Evolutionary conservation across 208 protist genomes (phyloP).

Genomic region (Acanthamoeba sp.): DNA sequence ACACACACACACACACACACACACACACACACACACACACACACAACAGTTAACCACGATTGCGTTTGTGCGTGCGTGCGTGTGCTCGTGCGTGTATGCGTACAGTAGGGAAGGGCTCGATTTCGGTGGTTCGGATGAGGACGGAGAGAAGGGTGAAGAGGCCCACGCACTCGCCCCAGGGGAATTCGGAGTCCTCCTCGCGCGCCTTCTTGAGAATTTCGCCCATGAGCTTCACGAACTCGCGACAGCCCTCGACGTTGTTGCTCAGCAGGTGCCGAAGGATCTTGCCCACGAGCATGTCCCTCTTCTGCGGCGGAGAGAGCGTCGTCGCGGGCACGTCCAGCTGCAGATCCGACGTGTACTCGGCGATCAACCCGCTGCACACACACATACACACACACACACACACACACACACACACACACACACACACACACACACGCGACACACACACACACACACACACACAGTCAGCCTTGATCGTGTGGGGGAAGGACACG

Average conservation of each 20-base stretch:
- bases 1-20: no score
- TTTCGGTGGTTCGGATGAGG: conserved; percentile 37
- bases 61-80: not conserved
- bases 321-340: not conserved
- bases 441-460: not conserved
- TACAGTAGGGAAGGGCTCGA: conserved; percentile 59
- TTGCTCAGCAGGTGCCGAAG: conserved; percentile 70
- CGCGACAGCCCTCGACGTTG: conserved; percentile 56
- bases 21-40: no score
- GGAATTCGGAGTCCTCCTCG: conserved; percentile 20
- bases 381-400: not conserved
- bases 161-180: conserved; percentile 56
- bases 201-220: conserved; percentile 55
- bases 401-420: not conserved
- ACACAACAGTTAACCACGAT: no score
- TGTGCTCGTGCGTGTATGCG: not conserved
- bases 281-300: conserved; percentile 67
- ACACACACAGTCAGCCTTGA: not conserved
- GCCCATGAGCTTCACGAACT: conserved; percentile 60
- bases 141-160: conserved; percentile 66
- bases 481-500: not conserved
- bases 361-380: conserved; percentile 68
- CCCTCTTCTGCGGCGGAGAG: conserved; percentile 47
- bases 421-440: not conserved
- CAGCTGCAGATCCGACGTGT: conserved; percentile 36